These are phyloP conservation scores for Austroboletus niveus DNA, from an alignment of 1,284 basidiomycete genomes.

Conservation along the genomic window DNA sequence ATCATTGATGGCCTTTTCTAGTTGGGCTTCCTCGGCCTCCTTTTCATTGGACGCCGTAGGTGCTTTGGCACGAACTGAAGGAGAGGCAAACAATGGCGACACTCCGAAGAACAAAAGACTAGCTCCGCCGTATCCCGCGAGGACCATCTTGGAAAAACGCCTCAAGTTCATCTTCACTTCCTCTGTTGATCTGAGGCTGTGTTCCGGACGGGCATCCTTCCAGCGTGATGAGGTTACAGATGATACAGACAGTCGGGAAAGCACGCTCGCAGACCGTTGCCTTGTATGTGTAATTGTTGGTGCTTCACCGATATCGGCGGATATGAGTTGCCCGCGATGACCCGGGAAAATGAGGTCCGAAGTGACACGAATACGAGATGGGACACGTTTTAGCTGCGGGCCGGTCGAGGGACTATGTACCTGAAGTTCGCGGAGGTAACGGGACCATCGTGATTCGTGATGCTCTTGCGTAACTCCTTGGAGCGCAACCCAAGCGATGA, in stretches of 20 bases:
- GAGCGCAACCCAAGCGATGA: constrained; percentile 73
- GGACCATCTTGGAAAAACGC: constrained; percentile 73
- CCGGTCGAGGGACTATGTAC: constrained; percentile 46
- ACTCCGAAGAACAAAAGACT: constrained; percentile 77
- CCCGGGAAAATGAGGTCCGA: constrained; percentile 66
- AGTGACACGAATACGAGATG: constrained; percentile 63
- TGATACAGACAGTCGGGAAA: constrained; percentile 31
- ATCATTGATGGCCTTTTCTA: constrained; percentile 64
- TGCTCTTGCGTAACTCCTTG: constrained; percentile 77
- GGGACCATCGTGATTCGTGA: constrained; percentile 69
- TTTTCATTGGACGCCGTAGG: constrained; percentile 38
- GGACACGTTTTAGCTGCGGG: constrained; percentile 33
- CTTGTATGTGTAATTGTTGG: constrained; percentile 29
- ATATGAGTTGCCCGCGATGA: constrained; percentile 63
- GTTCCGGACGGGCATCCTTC: constrained; percentile 27
- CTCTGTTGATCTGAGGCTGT: constrained; percentile 39
- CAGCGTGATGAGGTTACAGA: constrained; percentile 29
- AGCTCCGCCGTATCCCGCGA: constrained; percentile 78
- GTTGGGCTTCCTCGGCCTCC: constrained; percentile 53
- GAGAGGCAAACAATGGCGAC: constrained; percentile 40
- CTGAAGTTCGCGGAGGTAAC: constrained; percentile 61
- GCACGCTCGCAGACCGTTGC: constrained; percentile 25
- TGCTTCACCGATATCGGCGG: constrained; percentile 68
- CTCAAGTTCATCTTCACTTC: constrained; percentile 67
- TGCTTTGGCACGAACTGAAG: constrained; percentile 26